phyloP scores from a whole-genome alignment of 495 filamentous ascomycete genomes.

The Penicillium roqueforti region DNA sequence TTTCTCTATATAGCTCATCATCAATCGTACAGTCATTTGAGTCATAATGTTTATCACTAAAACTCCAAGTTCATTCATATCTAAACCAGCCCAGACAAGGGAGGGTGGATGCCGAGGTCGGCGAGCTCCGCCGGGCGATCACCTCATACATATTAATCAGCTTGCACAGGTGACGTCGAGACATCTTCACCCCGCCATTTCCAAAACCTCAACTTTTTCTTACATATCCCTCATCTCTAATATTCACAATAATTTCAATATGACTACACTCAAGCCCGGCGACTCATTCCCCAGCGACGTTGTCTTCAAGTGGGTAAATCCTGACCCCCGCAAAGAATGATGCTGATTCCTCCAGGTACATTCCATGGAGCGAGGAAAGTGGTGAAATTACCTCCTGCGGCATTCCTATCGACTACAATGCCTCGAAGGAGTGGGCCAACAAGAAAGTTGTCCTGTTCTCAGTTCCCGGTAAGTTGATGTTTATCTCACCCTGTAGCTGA shows the following conservation, averaged over 20 bases:
- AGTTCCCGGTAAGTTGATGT: conserved; percentile 60
- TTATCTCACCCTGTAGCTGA: background rate
- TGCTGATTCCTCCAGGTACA: conserved; percentile 47
- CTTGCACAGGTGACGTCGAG: background rate
- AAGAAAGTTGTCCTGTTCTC: conserved; percentile 90
- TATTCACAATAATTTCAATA: conserved; percentile 1
- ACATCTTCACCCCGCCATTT: background rate
- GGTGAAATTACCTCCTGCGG: conserved; percentile 68
- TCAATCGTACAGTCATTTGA: background rate
- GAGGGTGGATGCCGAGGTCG: background rate
- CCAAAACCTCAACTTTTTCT: background rate
- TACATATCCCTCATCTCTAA: conserved; percentile 24
- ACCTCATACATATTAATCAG: conserved; percentile 8
- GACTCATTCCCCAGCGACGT: conserved; percentile 78
- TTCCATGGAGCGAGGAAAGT: conserved; percentile 64
- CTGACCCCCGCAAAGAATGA: conserved; percentile 6
- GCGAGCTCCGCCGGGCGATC: conserved; percentile 7
- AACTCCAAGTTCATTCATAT: background rate
- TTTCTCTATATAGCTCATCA: background rate
- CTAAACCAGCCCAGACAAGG: background rate
- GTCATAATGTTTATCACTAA: background rate
- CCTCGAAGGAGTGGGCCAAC: conserved; percentile 74
- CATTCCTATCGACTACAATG: conserved; percentile 70
- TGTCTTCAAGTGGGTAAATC: conserved; percentile 57
- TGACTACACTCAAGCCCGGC: conserved; percentile 70